These are phyloP conservation scores for Blepharisma stoltei DNA, from an alignment of 73 alveolate species.

Conservation along the genomic window DNA sequence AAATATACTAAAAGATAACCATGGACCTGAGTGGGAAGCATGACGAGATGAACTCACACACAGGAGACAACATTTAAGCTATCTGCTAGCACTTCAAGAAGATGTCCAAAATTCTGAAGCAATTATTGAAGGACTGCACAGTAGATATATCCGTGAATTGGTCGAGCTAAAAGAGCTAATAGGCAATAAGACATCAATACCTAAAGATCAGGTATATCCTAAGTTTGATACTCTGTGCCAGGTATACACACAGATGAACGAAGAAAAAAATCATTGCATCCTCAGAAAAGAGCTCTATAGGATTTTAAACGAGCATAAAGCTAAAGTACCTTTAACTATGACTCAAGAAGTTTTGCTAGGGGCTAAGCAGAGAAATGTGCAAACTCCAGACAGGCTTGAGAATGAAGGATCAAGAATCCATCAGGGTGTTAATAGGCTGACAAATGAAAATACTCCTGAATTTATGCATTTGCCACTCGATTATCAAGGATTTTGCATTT, in stretches of 20 bases:
- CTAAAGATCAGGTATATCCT: constrained; percentile 92
- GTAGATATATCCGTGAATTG: constrained; percentile 73
- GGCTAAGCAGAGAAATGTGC: constrained; percentile 15
- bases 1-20: constrained; percentile 55
- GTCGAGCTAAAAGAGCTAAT: constrained; percentile 74
- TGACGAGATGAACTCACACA: constrained; percentile 75
- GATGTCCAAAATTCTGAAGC: constrained; percentile 77
- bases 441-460: constrained; percentile 90
- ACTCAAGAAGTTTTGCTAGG: constrained; percentile 41
- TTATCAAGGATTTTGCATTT: constrained; percentile 83
- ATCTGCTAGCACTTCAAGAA: constrained; percentile 74
- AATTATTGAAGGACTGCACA: constrained; percentile 58
- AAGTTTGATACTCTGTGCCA: constrained; percentile 80
- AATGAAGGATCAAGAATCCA: not conserved
- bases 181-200: constrained; percentile 85
- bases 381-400: constrained; percentile 22
- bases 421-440: constrained; percentile 52
- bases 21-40: constrained; percentile 46
- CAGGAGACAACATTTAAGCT: constrained; percentile 76
- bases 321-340: constrained; percentile 51
- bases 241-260: constrained; percentile 77
- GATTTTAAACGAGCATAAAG: constrained; percentile 64
- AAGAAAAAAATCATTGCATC: constrained; percentile 75
- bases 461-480: constrained; percentile 88
- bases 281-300: constrained; percentile 76